Conservation (phyloP, 495 filamentous ascomycete species). For the Lepidopterella palustris region DNA sequence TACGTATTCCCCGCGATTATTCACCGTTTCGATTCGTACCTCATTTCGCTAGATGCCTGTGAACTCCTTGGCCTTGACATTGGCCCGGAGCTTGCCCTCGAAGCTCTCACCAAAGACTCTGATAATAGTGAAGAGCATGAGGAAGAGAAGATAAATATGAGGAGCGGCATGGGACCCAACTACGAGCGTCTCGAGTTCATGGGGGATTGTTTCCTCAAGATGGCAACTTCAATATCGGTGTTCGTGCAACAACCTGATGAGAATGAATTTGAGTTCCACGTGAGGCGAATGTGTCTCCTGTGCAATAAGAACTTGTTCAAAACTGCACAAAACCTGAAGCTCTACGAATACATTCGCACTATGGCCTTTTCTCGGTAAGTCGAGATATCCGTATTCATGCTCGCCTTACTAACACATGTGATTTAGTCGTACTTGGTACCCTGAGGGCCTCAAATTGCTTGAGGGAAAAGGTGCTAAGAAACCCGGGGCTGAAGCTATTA, state of each 20-base stretch:
- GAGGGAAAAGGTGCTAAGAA: slow-evolving; percentile 55
- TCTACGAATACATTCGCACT: slow-evolving; percentile 76
- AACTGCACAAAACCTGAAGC: slow-evolving; percentile 57
- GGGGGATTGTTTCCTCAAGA: slow-evolving; percentile 91
- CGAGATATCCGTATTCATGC: slow-evolving; percentile 5
- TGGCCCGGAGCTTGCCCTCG: slow-evolving; percentile 65
- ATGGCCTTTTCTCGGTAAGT: slow-evolving; percentile 67
- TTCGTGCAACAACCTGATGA: slow-evolving; percentile 69
- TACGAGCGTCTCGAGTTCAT: slow-evolving; percentile 95
- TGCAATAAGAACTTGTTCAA: slow-evolving; percentile 90
- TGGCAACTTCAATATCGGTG: slow-evolving; percentile 83
- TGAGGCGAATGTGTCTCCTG: slow-evolving; percentile 81
- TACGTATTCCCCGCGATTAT: slow-evolving; percentile 77
- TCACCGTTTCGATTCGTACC: slow-evolving; percentile 69
- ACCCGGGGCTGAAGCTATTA: slow-evolving; percentile 44
- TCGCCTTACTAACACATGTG: slow-evolving; percentile 5
- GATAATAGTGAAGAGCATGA: slow-evolving; percentile 80
- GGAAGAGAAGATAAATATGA: slow-evolving; percentile 63
- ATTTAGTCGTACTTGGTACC: slow-evolving; percentile 67
- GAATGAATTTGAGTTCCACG: slow-evolving; percentile 83
- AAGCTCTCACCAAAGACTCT: slow-evolving; percentile 91
- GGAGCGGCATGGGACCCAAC: slow-evolving; percentile 89
- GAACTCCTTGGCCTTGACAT: slow-evolving; percentile 53
- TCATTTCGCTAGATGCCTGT: slow-evolving; percentile 72
- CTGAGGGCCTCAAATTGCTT: slow-evolving; percentile 61